phyloP scores from a whole-genome alignment of 768 basidiomycete species.

The Lentinula sp. region DNA sequence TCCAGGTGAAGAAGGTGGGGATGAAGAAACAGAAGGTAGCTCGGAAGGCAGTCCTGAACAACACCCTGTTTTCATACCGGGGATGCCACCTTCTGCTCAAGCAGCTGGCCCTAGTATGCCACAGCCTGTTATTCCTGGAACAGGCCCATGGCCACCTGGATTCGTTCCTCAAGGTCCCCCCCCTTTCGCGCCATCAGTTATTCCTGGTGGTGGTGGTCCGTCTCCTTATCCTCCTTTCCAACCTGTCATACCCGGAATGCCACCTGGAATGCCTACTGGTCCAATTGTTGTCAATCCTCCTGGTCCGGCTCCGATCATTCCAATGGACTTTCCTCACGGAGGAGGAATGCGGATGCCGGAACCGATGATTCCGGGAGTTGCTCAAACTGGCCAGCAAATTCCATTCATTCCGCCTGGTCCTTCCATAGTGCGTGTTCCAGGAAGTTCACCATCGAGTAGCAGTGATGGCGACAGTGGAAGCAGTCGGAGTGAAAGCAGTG shows the following conservation, averaged over 20 bases:
- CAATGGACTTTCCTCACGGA: conserved; percentile 1
- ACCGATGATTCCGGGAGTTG: neutral
- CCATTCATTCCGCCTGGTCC: conserved; percentile 17
- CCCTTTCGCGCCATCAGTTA: conserved; percentile 4
- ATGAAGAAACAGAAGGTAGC: neutral
- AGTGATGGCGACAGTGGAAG: conserved; percentile 6
- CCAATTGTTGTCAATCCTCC: conserved; percentile 4
- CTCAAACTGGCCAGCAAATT: neutral
- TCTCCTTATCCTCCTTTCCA: conserved; percentile 13
- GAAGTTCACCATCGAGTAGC: neutral
- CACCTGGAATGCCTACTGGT: conserved; percentile 7
- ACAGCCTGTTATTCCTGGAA: conserved; percentile 3
- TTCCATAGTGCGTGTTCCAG: conserved; percentile 1
- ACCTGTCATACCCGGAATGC: conserved; percentile 11
- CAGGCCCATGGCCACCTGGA: neutral
- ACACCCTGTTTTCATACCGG: neutral
- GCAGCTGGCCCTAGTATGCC: neutral
- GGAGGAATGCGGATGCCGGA: neutral
- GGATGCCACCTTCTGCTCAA: neutral
- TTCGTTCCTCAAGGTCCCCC: conserved; percentile 2
- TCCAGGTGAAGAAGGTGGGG: neutral
- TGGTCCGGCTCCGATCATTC: conserved; percentile 14
- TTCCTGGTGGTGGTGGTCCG: conserved; percentile 16
- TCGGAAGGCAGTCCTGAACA: neutral
- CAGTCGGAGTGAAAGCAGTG: conserved; percentile 8